Percentiles rank a stretch among this genome's conserved stretches.
Conservation (phyloP, 768 basidiomycete species). For the Amanita inopinata region DNA sequence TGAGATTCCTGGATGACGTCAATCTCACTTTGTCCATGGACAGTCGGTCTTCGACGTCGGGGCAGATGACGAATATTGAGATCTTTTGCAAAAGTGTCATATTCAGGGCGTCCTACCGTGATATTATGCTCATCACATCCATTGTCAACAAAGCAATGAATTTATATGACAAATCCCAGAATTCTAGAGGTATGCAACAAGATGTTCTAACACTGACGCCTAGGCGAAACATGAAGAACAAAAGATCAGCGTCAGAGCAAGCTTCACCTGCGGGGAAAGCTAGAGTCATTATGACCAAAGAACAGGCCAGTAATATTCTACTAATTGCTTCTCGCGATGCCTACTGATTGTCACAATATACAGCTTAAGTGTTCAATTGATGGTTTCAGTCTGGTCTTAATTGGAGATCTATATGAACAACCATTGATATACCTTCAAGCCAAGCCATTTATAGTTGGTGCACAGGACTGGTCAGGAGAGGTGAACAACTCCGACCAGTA, state of each 20-base stretch:
- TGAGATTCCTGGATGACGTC: constrained; percentile 88
- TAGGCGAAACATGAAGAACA: background rate
- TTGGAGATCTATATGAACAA: constrained; percentile 91
- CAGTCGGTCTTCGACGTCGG: constrained; percentile 57
- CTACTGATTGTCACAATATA: constrained; percentile 1
- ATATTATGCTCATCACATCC: constrained; percentile 79
- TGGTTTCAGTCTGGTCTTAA: constrained; percentile 87
- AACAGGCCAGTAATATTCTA: too few relatives aligned
- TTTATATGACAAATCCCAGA: constrained; percentile 47
- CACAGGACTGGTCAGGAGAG: constrained; percentile 91
- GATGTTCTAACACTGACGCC: background rate
- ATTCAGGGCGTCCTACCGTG: constrained; percentile 91
- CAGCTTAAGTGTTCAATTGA: constrained; percentile 85
- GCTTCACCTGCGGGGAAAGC: constrained; percentile 27
- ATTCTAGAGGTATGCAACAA: constrained; percentile 6
- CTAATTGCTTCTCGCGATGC: too few relatives aligned
- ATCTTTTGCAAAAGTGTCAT: constrained; percentile 74
- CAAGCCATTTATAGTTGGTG: constrained; percentile 72
- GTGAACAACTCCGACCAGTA: constrained; percentile 28
- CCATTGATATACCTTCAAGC: constrained; percentile 86
- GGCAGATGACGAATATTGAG: constrained; percentile 78
- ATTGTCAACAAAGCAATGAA: constrained; percentile 84
- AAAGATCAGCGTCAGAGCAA: background rate
- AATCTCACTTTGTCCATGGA: constrained; percentile 85
- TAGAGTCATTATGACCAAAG: constrained; percentile 52